phyloP scores from a whole-genome alignment of 805 yeast genomes.

The Candida cerambycidarum region DNA sequence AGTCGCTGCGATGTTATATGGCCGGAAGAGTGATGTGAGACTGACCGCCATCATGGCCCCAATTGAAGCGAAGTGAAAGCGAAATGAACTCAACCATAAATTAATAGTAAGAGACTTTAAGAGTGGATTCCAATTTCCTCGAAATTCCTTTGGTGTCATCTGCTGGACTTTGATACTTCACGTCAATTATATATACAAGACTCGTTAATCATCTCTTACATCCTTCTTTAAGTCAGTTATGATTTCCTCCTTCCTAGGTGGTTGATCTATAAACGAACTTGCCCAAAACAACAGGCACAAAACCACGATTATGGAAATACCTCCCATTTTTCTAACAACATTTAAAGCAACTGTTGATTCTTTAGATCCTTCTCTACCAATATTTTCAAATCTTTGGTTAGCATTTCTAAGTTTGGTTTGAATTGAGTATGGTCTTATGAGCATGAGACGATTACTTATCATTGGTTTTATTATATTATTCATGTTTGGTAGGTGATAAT shows the following conservation, averaged over 20 bases:
- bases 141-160: no score
- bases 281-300: conserved; percentile 29
- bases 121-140: no score
- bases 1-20: conserved; percentile 2
- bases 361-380: conserved; percentile 33
- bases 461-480: no score
- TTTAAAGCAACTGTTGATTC: conserved; percentile 30
- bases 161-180: no score
- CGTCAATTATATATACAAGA: neutral
- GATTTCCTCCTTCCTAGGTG: conserved; percentile 4
- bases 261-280: conserved; percentile 19
- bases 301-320: conserved; percentile 25
- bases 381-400: conserved; percentile 26
- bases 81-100: no score
- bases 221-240: conserved; percentile 23
- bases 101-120: no score
- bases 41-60: no score
- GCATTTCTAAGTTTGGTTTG: conserved; percentile 19
- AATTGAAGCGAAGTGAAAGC: no score
- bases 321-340: conserved; percentile 23
- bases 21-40: no score
- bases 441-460: no score
- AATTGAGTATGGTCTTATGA: conserved; percentile 12
- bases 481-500: no score
- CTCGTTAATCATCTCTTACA: conserved; percentile 16